phyloP scores from a whole-genome alignment of 768 basidiomycete genomes.

The Tulasnella sp. region DNA sequence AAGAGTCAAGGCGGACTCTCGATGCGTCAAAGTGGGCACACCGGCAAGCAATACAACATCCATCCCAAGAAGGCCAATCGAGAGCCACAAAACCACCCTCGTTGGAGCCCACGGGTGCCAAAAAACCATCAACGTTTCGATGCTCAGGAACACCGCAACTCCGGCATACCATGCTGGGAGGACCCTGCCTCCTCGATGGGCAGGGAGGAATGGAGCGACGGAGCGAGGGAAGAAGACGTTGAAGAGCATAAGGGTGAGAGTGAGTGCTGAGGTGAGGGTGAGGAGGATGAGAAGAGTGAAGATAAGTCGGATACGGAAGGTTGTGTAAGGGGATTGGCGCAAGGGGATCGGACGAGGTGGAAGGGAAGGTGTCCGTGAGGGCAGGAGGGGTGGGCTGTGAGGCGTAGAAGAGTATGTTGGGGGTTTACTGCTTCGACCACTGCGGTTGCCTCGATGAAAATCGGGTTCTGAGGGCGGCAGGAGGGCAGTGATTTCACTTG shows the following conservation, averaged over 20 bases:
- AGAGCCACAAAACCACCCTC: not conserved
- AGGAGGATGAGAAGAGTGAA: not conserved
- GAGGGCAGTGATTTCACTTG: not conserved
- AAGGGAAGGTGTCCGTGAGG: not conserved
- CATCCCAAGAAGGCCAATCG: not conserved
- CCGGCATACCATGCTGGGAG: not conserved
- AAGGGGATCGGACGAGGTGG: not conserved
- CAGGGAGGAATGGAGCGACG: not conserved
- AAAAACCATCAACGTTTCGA: not conserved
- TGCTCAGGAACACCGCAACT: not conserved
- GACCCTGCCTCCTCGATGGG: not conserved
- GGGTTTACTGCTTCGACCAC: not conserved
- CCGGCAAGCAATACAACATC: not conserved
- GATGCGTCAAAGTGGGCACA: not conserved
- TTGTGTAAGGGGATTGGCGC: not conserved
- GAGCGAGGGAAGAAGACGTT: not conserved
- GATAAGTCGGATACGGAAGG: not conserved
- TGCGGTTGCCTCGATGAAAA: not conserved
- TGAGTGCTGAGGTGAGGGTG: not conserved
- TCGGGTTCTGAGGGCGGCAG: slow-evolving; percentile 1
- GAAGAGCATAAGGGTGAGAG: not conserved
- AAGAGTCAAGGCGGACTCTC: not conserved
- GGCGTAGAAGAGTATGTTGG: not conserved
- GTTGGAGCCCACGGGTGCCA: not conserved
- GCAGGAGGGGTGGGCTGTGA: not conserved